Percentiles rank a stretch among this genome's conserved stretches.
These are phyloP conservation scores for Lojkania enalia DNA, from an alignment of 2,329 filamentous ascomycete species.

Conservation along the genomic window DNA sequence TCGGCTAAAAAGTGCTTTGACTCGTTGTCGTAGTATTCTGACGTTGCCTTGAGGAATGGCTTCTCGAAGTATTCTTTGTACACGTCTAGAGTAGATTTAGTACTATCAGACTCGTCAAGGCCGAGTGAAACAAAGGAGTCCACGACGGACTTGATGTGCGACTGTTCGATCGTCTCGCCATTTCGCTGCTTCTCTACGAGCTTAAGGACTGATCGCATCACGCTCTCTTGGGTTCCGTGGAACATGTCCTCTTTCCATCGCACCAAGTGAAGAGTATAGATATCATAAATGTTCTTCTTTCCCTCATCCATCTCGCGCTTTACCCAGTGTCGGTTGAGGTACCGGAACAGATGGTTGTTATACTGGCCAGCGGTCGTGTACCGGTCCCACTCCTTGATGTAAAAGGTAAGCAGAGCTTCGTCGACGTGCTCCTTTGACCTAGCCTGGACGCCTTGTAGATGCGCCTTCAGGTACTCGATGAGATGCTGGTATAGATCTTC, in stretches of 20 bases:
- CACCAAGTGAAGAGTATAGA: slow-evolving; percentile 94
- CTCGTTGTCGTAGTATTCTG: slow-evolving; percentile 84
- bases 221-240: slow-evolving; percentile 76
- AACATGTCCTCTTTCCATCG: slow-evolving; percentile 96
- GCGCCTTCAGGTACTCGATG: slow-evolving; percentile 78
- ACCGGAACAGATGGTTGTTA: slow-evolving; percentile 94
- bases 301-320: slow-evolving; percentile 98
- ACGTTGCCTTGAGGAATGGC: slow-evolving; percentile 86
- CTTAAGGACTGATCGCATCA: slow-evolving; percentile 94
- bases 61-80: slow-evolving; percentile 91
- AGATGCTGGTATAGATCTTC: slow-evolving; percentile 95
- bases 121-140: slow-evolving; percentile 94
- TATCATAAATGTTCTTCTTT: slow-evolving; percentile 97
- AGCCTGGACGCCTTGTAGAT: slow-evolving; percentile 71
- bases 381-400: slow-evolving; percentile 94
- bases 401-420: slow-evolving; percentile 87
- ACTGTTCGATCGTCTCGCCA: slow-evolving; percentile 95
- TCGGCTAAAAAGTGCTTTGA: slow-evolving; percentile 93
- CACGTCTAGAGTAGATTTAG: slow-evolving; percentile 92
- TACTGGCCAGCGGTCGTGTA: slow-evolving; percentile 97
- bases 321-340: slow-evolving; percentile 97
- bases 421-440: slow-evolving; percentile 81
- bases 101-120: slow-evolving; percentile 87
- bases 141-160: slow-evolving; percentile 95
- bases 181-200: slow-evolving; percentile 96